Evolutionary conservation across 129 eudicot species (phyloP).

Genomic region (Chrysanthemum seticuspe): DNA sequence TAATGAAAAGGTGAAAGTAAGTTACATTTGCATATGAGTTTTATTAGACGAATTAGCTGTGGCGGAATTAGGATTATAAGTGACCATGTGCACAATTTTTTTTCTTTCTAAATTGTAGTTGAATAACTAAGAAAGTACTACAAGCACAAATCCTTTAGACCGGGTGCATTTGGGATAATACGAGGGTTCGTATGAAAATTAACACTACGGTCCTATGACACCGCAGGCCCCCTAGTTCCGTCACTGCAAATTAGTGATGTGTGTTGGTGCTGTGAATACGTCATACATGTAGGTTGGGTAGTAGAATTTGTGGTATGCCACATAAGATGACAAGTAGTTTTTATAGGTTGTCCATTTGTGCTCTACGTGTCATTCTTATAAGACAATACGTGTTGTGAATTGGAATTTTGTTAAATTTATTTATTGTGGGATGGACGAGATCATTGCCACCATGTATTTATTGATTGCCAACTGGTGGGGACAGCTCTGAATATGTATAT

Average conservation of each 20-base stretch:
- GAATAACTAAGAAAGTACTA: too few relatives aligned
- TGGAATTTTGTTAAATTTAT: neutral
- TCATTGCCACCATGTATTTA: conserved; percentile 5
- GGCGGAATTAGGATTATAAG: too few relatives aligned
- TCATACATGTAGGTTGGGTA: conserved; percentile 12
- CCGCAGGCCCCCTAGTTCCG: too few relatives aligned
- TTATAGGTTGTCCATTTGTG: neutral
- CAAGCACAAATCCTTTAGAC: too few relatives aligned
- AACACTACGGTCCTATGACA: too few relatives aligned
- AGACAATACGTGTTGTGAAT: conserved; percentile 1
- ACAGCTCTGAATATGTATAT: conserved; percentile 14
- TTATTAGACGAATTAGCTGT: too few relatives aligned
- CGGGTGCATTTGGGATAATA: too few relatives aligned
- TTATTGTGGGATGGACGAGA: conserved; percentile 10
- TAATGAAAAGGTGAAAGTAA: neutral
- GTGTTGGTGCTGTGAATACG: conserved; percentile 15
- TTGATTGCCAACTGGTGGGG: conserved; percentile 22
- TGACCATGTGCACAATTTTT: too few relatives aligned
- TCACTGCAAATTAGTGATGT: neutral
- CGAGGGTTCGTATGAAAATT: neutral
- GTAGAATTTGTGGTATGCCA: conserved; percentile 18
- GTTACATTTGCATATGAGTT: neutral
- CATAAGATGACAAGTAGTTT: conserved; percentile 11
- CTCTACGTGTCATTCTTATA: conserved; percentile 5
- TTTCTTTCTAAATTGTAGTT: too few relatives aligned